Base-by-base conservation (phyloP, 2,329 filamentous ascomycete species). In the Exophiala aquamarina region DNA sequence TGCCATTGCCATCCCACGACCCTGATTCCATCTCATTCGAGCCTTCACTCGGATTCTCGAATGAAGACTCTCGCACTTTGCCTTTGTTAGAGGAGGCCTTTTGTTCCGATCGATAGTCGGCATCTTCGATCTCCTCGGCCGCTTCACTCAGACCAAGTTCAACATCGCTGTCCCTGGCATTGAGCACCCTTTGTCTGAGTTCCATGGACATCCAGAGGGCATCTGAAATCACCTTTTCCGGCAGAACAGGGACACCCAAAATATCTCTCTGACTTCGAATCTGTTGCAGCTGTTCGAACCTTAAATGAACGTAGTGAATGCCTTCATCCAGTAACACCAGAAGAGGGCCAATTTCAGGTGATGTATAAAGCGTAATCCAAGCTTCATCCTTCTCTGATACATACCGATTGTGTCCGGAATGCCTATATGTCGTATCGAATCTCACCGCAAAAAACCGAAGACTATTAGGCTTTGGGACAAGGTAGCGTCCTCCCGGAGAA, bases 181-280 rank as follows among this genome's bases (percentile, higher is more conserved):
- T 79, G 41, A 80, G 59, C 3, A 82, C 74, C 40, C 67, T 73
- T 53, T 81, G 78, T 9, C 78, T 69, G 3, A 82, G 66, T 43
- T 78, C 75, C 59, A 80, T 74, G 50, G 77, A 73, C 64, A 77
- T 76, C 78, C 78, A 81, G 6, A 81, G 60, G 2, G 78, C 77
- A 56, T 76, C 75, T 3, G 70, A 74, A 29, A 80, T 74, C 37
- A 79, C 75, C 44, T 72, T 72, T 41, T 80, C 77, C 1, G 76
- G 74, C 61, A 81, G 68, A 26, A 80, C 70, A 2, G 76, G 76
- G 2, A 79, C 61, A 3, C 77, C 77, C 38, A 81, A 70, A 11
- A 74, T 63, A 55, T 82, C 78, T 35, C 71, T 70, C 17, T 76
- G 68, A 40, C 61, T 65, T 9, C 71, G 70, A 44, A 81, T 79